Percentiles rank a stretch among this genome's conserved stretches.
Evolutionary conservation across 805 yeast genomes (phyloP).

Genomic region (Lachancea sp.): DNA sequence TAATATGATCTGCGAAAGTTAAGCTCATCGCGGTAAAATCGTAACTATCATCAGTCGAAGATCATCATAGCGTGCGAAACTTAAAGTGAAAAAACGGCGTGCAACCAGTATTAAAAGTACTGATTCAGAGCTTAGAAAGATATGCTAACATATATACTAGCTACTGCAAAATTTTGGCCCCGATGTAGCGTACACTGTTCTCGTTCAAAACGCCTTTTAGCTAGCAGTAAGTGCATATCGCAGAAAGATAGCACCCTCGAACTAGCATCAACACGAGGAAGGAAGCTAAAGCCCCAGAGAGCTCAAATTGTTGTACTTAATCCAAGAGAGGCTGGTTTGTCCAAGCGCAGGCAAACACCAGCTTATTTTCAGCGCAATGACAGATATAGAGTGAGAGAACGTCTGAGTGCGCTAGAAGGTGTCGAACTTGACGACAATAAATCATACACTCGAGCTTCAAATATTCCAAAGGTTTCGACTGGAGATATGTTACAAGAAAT

Average conservation of each 20-base stretch:
- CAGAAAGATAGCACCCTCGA: neutral
- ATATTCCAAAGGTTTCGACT: constrained; percentile 3
- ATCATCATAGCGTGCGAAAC: too few relatives aligned
- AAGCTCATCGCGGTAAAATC: constrained; percentile 4
- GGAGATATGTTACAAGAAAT: constrained; percentile 15
- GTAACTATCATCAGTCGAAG: too few relatives aligned
- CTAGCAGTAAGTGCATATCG: neutral
- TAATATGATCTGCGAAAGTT: neutral
- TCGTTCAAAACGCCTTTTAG: neutral
- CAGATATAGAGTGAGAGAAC: constrained; percentile 6
- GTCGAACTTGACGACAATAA: constrained; percentile 16
- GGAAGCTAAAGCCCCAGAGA: constrained; percentile 26
- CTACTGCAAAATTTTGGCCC: neutral
- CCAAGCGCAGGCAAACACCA: constrained; percentile 14
- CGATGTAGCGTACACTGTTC: neutral
- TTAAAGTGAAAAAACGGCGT: too few relatives aligned
- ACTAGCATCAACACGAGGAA: constrained; percentile 17
- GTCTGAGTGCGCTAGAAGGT: constrained; percentile 27
- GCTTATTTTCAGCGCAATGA: constrained; percentile 11
- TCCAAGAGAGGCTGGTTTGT: constrained; percentile 25
- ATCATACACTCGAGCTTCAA: neutral
- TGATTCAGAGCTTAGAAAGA: too few relatives aligned
- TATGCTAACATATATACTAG: neutral
- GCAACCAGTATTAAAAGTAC: too few relatives aligned
- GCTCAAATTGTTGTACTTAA: constrained; percentile 26